Evolutionary conservation across 805 yeast species (phyloP), one percentile per base, ranked within the genome.

Genomic region (Ogataea allantospora): DNA sequence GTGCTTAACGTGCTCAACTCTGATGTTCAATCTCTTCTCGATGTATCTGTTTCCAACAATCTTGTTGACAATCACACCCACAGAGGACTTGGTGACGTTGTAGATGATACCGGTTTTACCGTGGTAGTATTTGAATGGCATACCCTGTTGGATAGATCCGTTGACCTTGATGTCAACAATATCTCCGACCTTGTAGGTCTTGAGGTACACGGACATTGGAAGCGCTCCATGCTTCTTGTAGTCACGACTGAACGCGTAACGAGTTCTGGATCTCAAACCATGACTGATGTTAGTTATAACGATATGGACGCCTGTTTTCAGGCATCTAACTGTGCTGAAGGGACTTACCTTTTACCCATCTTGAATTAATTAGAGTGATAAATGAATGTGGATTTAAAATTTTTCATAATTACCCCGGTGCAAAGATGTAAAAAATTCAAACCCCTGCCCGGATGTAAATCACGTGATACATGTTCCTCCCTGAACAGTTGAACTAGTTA

Each of bases 101-200:
- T 81, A 93, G 57, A 93, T 81, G 62, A 93, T 87, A 83, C 99
- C 99, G 58, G 99, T 93, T 83, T 89, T 93, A 77, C 99, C 99
- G 82, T 93, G 97, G 96, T 93, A 93, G 85, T 79, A 89, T 80
- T 93, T 93, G 88, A 88, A 96, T 72, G 99, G 99, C 96, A 93
- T 88, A 87, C 98, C 97, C 84, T 91, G 89, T 73, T 93, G 98
- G 80, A 89, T 79, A 59, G 99, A 80, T 81, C 96, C 96, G 72
- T 93, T 93, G 73, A 95, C 99, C 78, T 87, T 91, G 80, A 93
- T 89, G 75, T 93, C 99, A 67, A 93, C 99, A 64, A 93, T 91
- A 74, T 93, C 99, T 68, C 99, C 99, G 65, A 93, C 97, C 76
- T 81, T 88, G 95, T 93, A 93, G 69, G 80, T 76, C 84, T 87